phyloP scores from a whole-genome alignment of 257 asterid genomes.

The Eucommia ulmoides region DNA sequence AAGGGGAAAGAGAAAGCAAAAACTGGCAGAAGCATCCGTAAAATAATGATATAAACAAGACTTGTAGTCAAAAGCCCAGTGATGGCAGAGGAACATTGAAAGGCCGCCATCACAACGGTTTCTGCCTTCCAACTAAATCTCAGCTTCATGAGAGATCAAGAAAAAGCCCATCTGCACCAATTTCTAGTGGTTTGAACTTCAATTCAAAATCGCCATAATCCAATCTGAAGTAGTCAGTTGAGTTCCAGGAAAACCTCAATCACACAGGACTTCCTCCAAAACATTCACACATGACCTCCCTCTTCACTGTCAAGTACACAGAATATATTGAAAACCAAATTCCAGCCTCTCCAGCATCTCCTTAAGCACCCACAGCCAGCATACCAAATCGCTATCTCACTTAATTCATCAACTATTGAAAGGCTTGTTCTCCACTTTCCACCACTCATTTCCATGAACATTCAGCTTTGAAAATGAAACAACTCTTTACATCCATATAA shows the following conservation, averaged over 20 bases:
- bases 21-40: no score
- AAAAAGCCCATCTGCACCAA: not conserved
- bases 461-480: not conserved
- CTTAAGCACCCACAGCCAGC: not conserved
- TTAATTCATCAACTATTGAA: not conserved
- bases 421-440: not conserved
- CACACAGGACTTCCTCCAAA: not conserved
- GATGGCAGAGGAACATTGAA: not conserved
- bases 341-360: not conserved
- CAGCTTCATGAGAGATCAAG: not conserved
- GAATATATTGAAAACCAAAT: not conserved
- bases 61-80: not conserved
- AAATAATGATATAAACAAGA: not conserved
- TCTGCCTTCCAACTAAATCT: not conserved
- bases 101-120: no score
- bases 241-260: no score
- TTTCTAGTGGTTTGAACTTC: no score
- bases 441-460: not conserved
- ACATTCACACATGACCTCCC: not conserved
- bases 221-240: no score
- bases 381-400: not conserved
- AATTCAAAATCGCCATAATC: no score
- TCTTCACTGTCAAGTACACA: not conserved
- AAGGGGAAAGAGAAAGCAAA: no score
- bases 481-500: not conserved